A percentile compares a stretch with the other conserved stretches of the same genome.
These are phyloP conservation scores for Paramecium octaurelia DNA, from an alignment of 73 alveolate species.

Conservation along the genomic window DNA sequence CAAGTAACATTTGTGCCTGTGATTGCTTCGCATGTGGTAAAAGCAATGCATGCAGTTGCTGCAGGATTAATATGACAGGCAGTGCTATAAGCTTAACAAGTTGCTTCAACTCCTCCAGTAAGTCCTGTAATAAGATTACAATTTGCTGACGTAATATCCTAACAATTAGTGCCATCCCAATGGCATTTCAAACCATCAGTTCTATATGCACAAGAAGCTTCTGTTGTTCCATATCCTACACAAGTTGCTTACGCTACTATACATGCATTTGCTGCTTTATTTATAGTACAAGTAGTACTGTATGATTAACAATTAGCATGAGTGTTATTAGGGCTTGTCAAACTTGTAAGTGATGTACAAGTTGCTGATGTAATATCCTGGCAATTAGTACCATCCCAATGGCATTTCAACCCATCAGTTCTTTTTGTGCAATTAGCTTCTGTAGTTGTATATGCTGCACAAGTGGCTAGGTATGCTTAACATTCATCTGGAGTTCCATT, in stretches of 20 bases:
- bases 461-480: background rate
- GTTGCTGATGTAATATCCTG: no score
- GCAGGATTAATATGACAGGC: background rate
- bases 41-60: background rate
- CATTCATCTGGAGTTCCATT: background rate
- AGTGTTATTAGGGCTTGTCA: no score
- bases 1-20: background rate
- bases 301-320: no score
- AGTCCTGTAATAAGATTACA: background rate
- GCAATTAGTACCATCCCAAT: no score
- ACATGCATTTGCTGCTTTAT: no score
- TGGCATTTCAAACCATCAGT: no score
- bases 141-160: background rate
- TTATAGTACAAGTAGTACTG: no score
- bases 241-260: background rate
- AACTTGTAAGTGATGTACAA: no score
- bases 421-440: background rate
- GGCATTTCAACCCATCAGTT: no score
- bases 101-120: background rate
- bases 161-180: background rate
- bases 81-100: background rate
- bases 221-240: background rate
- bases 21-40: background rate
- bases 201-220: background rate
- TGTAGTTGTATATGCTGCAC: background rate